Base-by-base conservation (phyloP, 768 basidiomycete genomes). In the Boletellus emodensis region DNA sequence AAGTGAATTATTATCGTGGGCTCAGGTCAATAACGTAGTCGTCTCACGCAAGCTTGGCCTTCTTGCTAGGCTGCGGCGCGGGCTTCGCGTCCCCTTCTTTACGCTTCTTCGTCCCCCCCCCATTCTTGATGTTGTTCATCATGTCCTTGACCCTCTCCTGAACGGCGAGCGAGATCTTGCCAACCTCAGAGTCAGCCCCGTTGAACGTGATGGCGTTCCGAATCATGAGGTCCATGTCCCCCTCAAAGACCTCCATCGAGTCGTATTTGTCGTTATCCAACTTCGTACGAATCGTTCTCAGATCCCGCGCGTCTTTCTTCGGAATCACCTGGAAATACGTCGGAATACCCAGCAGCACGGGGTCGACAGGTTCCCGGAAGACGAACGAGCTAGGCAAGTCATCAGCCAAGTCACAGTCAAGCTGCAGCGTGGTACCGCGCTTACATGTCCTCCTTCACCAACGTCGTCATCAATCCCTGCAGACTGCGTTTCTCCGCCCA, bases 161-260 rank as follows among this genome's bases (percentile, higher is more conserved):
- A 42, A 85, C 61, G 28, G 65, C 60, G n/a, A 70, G 59, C 8
- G 88, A 79, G 35, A 86, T 70, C 38, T 71, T 62, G 14, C 85
- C 90, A n/a, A 91, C 87, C 50, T 90, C 86, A 3, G 88, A 89
- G 40, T 85, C 83, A 2, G 72, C 72, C 0, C 87, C 88, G 57
- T 98, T 98, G 77, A 96, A 98, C 46, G 77, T 80, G 65, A 88
- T 79, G 14, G 94, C 91, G 63, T 97, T 98, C 52, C 80, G 72
- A 51, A 91, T 69, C 93, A 98, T 95, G 38, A 94, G 77, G 39
- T 86, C 81, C 47, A 94, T 70, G 64, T 98, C 95, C 2, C 83
- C 86, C 63, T 90, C 87, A 60, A 95, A 84, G 3, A 82, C 82
- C 40, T 89, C 87, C 45, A 83, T 68, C 3, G 82, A 79, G 30